Evolutionary conservation across 1,139 yeast species (phyloP).

Genomic region (Suhomyces guaymorum): DNA sequence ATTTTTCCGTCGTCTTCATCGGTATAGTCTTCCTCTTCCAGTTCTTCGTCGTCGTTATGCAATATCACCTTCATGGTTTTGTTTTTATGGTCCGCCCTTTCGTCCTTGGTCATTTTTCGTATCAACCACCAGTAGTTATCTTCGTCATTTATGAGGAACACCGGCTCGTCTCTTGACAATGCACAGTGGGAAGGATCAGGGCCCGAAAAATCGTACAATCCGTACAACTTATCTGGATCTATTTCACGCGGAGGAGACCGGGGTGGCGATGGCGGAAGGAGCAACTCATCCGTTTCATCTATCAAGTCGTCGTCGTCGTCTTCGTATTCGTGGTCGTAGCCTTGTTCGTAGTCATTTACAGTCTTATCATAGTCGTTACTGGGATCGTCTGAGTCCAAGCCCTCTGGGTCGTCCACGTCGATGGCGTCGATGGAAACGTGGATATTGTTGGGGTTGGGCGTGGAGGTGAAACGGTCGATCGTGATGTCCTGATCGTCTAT

Average conservation of each 20-base stretch:
- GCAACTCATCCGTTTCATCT: slow-evolving; percentile 23
- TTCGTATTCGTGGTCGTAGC: slow-evolving; percentile 12
- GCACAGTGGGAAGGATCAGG: slow-evolving; percentile 94
- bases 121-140: slow-evolving; percentile 98
- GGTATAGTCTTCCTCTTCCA: slow-evolving; percentile 20
- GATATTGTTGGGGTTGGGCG: slow-evolving; percentile 10
- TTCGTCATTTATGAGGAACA: slow-evolving; percentile 77
- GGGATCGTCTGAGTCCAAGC: slow-evolving; percentile 10
- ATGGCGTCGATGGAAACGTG: slow-evolving; percentile 10
- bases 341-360: slow-evolving; percentile 18
- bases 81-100: slow-evolving; percentile 21
- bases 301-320: slow-evolving; percentile 16
- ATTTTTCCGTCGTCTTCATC: slow-evolving; percentile 62
- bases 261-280: slow-evolving; percentile 64
- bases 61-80: slow-evolving; percentile 2
- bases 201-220: slow-evolving; percentile 83
- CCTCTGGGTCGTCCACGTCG: slow-evolving; percentile 12
- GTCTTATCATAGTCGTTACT: slow-evolving; percentile 15
- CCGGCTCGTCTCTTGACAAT: slow-evolving; percentile 78
- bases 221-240: slow-evolving; percentile 83
- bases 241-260: slow-evolving; percentile 80
- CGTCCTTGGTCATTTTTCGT: slow-evolving; percentile 53
- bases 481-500: too few relatives aligned
- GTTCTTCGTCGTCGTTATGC: neutral
- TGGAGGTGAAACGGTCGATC: slow-evolving; percentile 9